Percentiles rank a stretch among this genome's conserved stretches.
Evolutionary conservation across 1,284 basidiomycete species (phyloP).

Genomic region (Pulchroboletus neoregius): DNA sequence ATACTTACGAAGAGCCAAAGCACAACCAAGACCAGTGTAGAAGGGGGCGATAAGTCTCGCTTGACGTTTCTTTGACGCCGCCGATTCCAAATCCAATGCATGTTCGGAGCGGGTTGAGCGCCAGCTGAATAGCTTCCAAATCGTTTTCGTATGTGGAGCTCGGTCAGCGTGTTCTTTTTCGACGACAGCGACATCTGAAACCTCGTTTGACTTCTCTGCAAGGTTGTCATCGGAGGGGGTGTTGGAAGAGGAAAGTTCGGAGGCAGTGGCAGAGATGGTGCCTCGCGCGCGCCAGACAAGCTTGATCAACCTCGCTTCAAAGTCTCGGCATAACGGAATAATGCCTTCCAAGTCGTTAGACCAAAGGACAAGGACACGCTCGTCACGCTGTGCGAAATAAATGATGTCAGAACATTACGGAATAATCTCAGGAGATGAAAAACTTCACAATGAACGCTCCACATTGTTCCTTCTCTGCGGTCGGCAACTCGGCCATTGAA

Average conservation of each 20-base stretch:
- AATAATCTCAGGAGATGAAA: background rate
- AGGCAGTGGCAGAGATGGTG: slow-evolving; percentile 23
- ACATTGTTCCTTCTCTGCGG: slow-evolving; percentile 78
- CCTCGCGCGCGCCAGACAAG: slow-evolving; percentile 70
- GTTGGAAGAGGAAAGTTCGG: slow-evolving; percentile 49
- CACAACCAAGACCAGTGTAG: slow-evolving; percentile 72
- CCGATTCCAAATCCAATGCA: slow-evolving; percentile 48
- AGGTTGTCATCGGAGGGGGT: slow-evolving; percentile 51
- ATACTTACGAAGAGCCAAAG: slow-evolving; percentile 56
- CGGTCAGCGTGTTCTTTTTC: slow-evolving; percentile 28
- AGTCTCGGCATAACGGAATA: slow-evolving; percentile 62
- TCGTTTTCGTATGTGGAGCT: slow-evolving; percentile 17
- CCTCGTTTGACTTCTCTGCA: slow-evolving; percentile 41
- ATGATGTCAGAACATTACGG: slow-evolving; percentile 28
- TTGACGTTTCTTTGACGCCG: slow-evolving; percentile 37
- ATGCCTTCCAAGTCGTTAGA: slow-evolving; percentile 68
- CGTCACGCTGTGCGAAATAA: slow-evolving; percentile 51
- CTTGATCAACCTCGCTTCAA: slow-evolving; percentile 75
- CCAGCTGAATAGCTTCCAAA: slow-evolving; percentile 36
- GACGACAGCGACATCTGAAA: slow-evolving; percentile 21
- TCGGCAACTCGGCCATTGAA: slow-evolving; percentile 62
- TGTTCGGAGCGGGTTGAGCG: slow-evolving; percentile 24
- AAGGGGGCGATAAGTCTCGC: slow-evolving; percentile 70
- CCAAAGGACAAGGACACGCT: slow-evolving; percentile 75
- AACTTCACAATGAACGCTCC: slow-evolving; percentile 75